Evolutionary conservation across 1,284 basidiomycete genomes (phyloP), one percentile per base, ranked within the genome.

Genomic region (Blastosporella zonata): DNA sequence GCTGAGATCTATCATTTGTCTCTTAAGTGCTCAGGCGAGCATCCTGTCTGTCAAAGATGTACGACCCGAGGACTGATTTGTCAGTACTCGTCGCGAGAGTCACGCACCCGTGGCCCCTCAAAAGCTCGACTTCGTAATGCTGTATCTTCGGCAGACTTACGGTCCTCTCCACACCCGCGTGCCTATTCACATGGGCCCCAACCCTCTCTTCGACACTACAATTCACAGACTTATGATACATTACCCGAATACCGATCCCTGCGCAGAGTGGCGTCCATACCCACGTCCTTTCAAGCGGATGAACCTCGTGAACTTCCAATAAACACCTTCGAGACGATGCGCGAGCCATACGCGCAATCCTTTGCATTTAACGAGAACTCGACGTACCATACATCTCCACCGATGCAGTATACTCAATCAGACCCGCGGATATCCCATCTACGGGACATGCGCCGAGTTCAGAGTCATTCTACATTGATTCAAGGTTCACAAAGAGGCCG

Each of bases 11-110:
- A 22, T 8, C 17, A 27, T 6, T 15, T n/a, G n/a, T n/a, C n/a
- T n/a, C n/a, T 29, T 21, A 34, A 81, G 78, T 81, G 78, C 58
- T 78, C 77, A 17, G 78, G 78, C 13, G 72, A 73, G 38, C 72
- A 70, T 33, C 78, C 77, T 3, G 67, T 71, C 3, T 81, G 78
- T 59, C 60, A 67, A 35, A 71, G 78, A 23, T 81, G 78, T 56
- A 59, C 64, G 1, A 62, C 66, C 38, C 68, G 77, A 21, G 77
- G 74, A 8, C 68, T 79, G 29, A 61, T 69, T 20, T 81, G 78
- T 59, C 65, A 71, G 36, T 81, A 79, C 59, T 69, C 73, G 21
- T 59, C 57, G 40, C 66, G 71, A 20, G 71, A 74, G 48, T 62
- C 67, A 7, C 71, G 74, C 21, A 56, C 67, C 8, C 66, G 72